A percentile compares a stretch with the other conserved stretches of the same genome.
These are phyloP conservation scores for Ophiosphaerella korrae DNA, from an alignment of 2,329 filamentous ascomycete species.

Conservation along the genomic window DNA sequence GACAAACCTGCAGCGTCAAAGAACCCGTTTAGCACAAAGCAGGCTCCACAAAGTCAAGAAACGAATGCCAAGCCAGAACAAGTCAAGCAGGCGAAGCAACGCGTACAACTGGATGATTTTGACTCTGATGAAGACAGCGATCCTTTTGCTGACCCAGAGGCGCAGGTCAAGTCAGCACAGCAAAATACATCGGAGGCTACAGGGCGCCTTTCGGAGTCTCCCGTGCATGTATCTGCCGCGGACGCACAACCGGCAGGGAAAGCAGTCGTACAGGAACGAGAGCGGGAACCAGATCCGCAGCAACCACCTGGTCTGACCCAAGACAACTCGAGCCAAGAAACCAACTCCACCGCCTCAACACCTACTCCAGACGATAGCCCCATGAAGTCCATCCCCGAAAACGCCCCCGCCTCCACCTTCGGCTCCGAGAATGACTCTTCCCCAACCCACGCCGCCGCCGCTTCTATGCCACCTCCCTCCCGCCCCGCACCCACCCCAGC, in stretches of 20 bases:
- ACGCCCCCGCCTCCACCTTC: conserved; percentile 24
- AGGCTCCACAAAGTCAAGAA: conserved; percentile 34
- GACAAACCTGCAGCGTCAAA: conserved; percentile 34
- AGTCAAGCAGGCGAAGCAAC: conserved; percentile 63
- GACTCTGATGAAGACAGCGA: conserved; percentile 60
- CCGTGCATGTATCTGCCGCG: conserved; percentile 67
- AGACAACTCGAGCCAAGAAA: conserved; percentile 73
- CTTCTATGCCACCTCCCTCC: conserved; percentile 30
- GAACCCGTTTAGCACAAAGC: conserved; percentile 42
- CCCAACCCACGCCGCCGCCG: conserved; percentile 28
- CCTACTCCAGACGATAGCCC: conserved; percentile 41
- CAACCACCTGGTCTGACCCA: conserved; percentile 69
- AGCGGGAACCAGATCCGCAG: conserved; percentile 36
- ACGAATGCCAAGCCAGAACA: conserved; percentile 61
- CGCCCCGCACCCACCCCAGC: conserved; percentile 46
- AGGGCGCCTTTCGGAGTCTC: conserved; percentile 66
- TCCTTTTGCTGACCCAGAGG: conserved; percentile 49
- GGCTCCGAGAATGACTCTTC: conserved; percentile 25
- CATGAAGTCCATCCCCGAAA: conserved; percentile 33
- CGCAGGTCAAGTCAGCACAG: conserved; percentile 34
- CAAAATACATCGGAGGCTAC: conserved; percentile 25
- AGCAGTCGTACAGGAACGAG: conserved; percentile 19
- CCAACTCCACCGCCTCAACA: conserved; percentile 44
- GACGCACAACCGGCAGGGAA: conserved; percentile 48
- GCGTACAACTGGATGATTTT: conserved; percentile 73